A percentile compares a stretch with the other conserved stretches of the same genome.
Conservation (phyloP, 179 eudicot species). For the Dionaea muscipula region DNA sequence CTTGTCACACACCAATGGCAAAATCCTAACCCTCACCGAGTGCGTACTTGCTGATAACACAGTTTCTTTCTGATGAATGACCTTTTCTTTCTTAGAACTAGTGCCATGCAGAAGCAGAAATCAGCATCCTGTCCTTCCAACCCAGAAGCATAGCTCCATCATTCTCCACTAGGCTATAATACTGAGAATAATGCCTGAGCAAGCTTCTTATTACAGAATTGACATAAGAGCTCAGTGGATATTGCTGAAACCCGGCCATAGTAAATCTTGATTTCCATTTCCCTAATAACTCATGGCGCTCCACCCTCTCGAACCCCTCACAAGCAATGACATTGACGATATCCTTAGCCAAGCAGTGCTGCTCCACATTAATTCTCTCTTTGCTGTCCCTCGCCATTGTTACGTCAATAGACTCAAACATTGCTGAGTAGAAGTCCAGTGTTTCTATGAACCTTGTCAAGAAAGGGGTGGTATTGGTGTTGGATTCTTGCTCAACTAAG, state of each 20-base stretch:
- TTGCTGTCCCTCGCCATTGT: slow-evolving; percentile 52
- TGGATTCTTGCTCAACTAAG: slow-evolving; percentile 79
- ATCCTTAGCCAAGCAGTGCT: slow-evolving; percentile 78
- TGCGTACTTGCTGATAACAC: too few species aligned
- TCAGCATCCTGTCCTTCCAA: slow-evolving; percentile 68
- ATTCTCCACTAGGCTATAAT: slow-evolving; percentile 62
- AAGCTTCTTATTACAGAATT: slow-evolving; percentile 57
- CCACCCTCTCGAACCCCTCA: slow-evolving; percentile 80
- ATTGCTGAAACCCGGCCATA: slow-evolving; percentile 79
- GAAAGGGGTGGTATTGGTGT: slow-evolving; percentile 71
- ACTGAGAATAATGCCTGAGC: slow-evolving; percentile 54
- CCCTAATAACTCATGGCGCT: slow-evolving; percentile 74
- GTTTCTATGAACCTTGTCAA: slow-evolving; percentile 53
- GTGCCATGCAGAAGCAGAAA: slow-evolving; percentile 91
- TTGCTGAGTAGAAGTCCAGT: slow-evolving; percentile 60
- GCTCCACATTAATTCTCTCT: slow-evolving; percentile 72
- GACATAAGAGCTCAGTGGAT: slow-evolving; percentile 62
- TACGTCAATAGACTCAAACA: slow-evolving; percentile 85
- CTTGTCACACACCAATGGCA: too few species aligned
- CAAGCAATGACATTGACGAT: slow-evolving; percentile 75
- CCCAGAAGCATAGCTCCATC: slow-evolving; percentile 87
- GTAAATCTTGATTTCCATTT: slow-evolving; percentile 80
- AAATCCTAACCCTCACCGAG: too few species aligned
- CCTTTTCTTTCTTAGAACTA: too few species aligned
- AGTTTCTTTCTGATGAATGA: too few species aligned